Conservation (phyloP, 352 stramenopile species). For the Phytophthora fragariaefolia region DNA sequence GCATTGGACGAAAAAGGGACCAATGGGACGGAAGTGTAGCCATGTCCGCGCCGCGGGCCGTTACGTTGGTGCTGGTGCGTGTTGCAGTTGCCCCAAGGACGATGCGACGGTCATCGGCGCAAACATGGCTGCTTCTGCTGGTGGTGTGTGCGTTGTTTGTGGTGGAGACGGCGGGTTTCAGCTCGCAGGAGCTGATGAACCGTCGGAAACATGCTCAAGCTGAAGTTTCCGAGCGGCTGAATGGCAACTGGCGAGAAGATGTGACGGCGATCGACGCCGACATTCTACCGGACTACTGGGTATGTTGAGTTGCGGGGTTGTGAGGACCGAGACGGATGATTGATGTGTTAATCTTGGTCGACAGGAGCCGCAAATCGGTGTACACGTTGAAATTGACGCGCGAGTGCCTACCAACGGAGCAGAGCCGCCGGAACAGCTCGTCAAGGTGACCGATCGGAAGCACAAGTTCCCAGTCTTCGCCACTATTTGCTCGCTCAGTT, state of each 20-base stretch:
- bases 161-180: background rate
- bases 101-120: background rate
- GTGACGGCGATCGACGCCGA: conserved; percentile 41
- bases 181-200: background rate
- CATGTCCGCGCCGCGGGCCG: conserved; percentile 14
- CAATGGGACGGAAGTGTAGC: conserved; percentile 27
- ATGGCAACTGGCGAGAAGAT: conserved; percentile 16
- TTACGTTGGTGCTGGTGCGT: conserved; percentile 2
- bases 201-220: conserved; percentile 8
- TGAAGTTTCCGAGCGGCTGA: conserved; percentile 10
- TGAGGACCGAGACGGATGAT: background rate
- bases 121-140: conserved; percentile 12
- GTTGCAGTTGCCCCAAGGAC: background rate
- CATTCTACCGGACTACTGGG: conserved; percentile 67
- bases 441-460: conserved; percentile 75
- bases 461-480: conserved; percentile 77
- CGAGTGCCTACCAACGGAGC: conserved; percentile 58
- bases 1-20: conserved; percentile 26
- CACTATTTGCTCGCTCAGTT: conserved; percentile 71
- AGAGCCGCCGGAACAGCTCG: conserved; percentile 67
- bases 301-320: conserved; percentile 3
- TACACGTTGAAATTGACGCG: conserved; percentile 21
- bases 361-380: background rate
- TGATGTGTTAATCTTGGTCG: background rate
- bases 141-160: background rate